Conservation (phyloP, 2,329 filamentous ascomycete species). For the Achaetomium macrosporum region DNA sequence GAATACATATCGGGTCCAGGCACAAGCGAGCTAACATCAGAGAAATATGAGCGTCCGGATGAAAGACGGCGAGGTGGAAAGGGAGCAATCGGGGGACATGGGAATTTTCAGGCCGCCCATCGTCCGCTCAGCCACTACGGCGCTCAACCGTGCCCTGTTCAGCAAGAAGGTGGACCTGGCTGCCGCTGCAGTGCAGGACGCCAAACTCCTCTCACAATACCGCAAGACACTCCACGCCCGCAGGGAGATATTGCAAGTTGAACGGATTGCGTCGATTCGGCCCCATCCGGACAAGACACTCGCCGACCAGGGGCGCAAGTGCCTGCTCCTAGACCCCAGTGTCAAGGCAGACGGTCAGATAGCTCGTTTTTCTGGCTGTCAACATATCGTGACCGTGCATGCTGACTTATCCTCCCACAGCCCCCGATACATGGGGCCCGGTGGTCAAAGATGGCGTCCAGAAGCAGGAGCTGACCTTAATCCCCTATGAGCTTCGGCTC, state of each 20-base stretch:
- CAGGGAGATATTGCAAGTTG: conserved; percentile 59
- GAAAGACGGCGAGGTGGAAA: background rate
- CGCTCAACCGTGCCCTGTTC: conserved; percentile 80
- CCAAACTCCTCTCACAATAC: conserved; percentile 66
- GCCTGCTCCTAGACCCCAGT: conserved; percentile 52
- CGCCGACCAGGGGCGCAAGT: conserved; percentile 53
- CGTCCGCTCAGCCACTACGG: conserved; percentile 66
- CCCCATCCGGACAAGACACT: conserved; percentile 54
- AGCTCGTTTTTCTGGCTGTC: background rate
- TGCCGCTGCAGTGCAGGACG: conserved; percentile 71
- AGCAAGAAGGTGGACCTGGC: conserved; percentile 67
- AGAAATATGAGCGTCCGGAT: conserved; percentile 5
- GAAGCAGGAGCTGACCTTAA: conserved; percentile 60
- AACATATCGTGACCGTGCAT: background rate
- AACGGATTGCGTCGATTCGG: conserved; percentile 58
- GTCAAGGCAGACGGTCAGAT: conserved; percentile 48
- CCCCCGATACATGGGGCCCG: conserved; percentile 68
- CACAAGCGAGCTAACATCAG: background rate
- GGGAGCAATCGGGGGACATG: conserved; percentile 36
- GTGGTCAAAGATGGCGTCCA: conserved; percentile 63
- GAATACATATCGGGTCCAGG: background rate
- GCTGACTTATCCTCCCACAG: conserved; percentile 36
- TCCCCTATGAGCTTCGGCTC: conserved; percentile 70
- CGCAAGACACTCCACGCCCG: conserved; percentile 60
- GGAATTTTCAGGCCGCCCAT: conserved; percentile 69